These are phyloP conservation scores for Cucurbita maxima DNA, from an alignment of 306 rosid species.

Conservation along the genomic window DNA sequence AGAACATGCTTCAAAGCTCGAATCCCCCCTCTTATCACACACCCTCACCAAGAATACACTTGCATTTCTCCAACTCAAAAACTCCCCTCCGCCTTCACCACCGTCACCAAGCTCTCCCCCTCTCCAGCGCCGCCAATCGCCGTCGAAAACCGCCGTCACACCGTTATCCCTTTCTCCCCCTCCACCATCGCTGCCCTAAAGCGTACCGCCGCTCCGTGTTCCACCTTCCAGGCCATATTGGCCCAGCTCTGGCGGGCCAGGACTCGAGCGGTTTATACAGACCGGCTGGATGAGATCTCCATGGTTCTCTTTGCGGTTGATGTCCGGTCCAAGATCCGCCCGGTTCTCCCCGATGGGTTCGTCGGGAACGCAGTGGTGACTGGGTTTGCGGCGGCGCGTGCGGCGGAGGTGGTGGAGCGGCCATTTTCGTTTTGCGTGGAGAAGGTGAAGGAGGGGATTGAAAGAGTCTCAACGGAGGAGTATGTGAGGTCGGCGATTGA, in stretches of 20 bases:
- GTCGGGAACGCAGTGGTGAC: constrained; percentile 52
- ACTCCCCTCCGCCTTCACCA: constrained; percentile 8
- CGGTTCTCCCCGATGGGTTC: constrained; percentile 21
- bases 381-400: constrained; percentile 31
- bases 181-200: constrained; percentile 17
- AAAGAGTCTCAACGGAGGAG: constrained; percentile 34
- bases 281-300: constrained; percentile 9
- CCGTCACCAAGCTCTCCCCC: constrained; percentile 3
- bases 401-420: constrained; percentile 22
- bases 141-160: neutral
- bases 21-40: constrained; percentile 26
- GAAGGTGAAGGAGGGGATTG: constrained; percentile 38
- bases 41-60: constrained; percentile 36
- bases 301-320: constrained; percentile 37
- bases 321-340: constrained; percentile 23
- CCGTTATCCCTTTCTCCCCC: constrained; percentile 19
- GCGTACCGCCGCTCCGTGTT: constrained; percentile 9
- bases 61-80: neutral
- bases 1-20: constrained; percentile 30
- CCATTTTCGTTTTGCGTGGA: constrained; percentile 17
- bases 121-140: neutral
- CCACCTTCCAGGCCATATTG: constrained; percentile 31
- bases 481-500: constrained; percentile 38
- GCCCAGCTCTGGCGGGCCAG: constrained; percentile 45
- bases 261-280: constrained; percentile 17